A percentile compares a stretch with the other conserved stretches of the same genome.
These are phyloP conservation scores for Oxalis stricta DNA, from an alignment of 441 rosid genomes.

Conservation along the genomic window DNA sequence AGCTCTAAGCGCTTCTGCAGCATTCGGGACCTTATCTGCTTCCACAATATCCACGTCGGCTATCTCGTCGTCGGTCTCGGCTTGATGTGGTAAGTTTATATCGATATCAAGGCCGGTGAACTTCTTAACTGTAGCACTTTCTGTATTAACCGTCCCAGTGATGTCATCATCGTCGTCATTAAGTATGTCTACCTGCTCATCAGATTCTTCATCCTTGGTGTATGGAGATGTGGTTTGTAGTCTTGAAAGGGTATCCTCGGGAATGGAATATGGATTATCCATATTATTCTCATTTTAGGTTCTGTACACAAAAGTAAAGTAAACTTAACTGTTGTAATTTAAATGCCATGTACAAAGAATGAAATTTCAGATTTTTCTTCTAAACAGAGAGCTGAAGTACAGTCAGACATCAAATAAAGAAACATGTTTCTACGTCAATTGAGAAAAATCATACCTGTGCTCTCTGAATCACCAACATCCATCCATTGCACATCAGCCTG, in stretches of 20 bases:
- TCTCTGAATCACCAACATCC: slow-evolving; percentile 21
- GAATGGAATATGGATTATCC: slow-evolving; percentile 5
- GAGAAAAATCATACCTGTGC: slow-evolving; percentile 22
- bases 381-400: too few relatives aligned
- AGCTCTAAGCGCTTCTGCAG: slow-evolving; percentile 53
- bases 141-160: slow-evolving; percentile 7
- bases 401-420: neutral
- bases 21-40: slow-evolving; percentile 27
- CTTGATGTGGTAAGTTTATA: slow-evolving; percentile 31
- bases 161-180: slow-evolving; percentile 19
- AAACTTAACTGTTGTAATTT: too few relatives aligned
- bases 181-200: slow-evolving; percentile 33
- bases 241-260: too few relatives aligned
- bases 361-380: too few relatives aligned
- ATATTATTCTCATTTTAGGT: slow-evolving; percentile 14
- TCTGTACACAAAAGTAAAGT: slow-evolving; percentile 12
- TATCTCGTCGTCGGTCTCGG: slow-evolving; percentile 36
- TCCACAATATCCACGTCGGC: slow-evolving; percentile 42
- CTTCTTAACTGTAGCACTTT: slow-evolving; percentile 12
- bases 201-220: slow-evolving; percentile 20
- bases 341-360: too few relatives aligned
- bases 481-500: slow-evolving; percentile 36
- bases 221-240: slow-evolving; percentile 14
- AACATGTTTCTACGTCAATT: too few relatives aligned
- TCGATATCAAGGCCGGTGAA: slow-evolving; percentile 39